Evolutionary conservation across 805 yeast species (phyloP).

Genomic region (Zygoascus flipseniorum): DNA sequence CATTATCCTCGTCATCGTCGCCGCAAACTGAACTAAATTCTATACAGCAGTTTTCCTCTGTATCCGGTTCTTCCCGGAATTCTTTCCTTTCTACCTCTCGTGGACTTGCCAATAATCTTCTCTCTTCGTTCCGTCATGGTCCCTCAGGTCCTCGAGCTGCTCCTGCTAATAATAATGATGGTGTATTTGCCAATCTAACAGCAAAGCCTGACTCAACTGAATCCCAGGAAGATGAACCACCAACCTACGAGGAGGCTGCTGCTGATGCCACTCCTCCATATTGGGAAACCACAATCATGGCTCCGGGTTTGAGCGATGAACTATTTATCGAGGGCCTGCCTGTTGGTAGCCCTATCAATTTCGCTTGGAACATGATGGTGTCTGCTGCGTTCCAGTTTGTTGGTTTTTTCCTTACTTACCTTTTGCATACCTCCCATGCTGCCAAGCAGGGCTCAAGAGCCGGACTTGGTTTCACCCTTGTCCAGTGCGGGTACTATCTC

Average conservation of each 20-base stretch:
- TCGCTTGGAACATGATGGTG: conserved; percentile 83
- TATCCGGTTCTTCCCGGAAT: not conserved
- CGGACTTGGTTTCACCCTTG: conserved; percentile 79
- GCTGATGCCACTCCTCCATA: conserved; percentile 93
- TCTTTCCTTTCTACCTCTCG: not conserved
- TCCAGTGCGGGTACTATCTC: conserved; percentile 58
- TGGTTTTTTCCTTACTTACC: conserved; percentile 83
- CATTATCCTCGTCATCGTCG: too few relatives aligned
- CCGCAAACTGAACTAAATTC: not conserved
- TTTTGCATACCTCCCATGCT: conserved; percentile 93
- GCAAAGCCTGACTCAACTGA: conserved; percentile 65
- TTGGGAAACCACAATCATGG: conserved; percentile 84
- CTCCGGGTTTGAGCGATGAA: conserved; percentile 74
- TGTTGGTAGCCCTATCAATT: conserved; percentile 83
- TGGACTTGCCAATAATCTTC: not conserved
- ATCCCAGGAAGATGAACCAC: conserved; percentile 40
- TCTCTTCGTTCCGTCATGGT: not conserved
- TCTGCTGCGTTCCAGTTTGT: conserved; percentile 89
- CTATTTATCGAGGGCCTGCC: conserved; percentile 92
- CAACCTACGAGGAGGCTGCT: conserved; percentile 91
- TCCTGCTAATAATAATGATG: conserved; percentile 45
- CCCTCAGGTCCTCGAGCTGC: not conserved
- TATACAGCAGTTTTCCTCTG: not conserved
- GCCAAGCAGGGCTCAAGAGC: conserved; percentile 92
- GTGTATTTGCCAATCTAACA: conserved; percentile 84